Conservation (phyloP, 2,329 filamentous ascomycete species). For the Dothideomycetidae sp. region DNA sequence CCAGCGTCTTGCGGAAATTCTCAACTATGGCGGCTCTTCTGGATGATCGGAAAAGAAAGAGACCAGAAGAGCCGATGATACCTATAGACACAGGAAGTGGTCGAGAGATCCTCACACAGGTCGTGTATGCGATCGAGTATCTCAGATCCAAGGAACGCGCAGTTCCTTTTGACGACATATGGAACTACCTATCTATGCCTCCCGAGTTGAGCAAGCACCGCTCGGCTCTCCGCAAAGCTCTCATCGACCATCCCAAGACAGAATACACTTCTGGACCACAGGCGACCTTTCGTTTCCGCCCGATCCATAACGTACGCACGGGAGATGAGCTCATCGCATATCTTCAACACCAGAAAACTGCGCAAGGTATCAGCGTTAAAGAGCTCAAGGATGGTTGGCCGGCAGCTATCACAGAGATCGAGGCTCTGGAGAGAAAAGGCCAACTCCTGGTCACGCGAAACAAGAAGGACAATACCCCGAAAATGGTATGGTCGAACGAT, state of each 20-base stretch:
- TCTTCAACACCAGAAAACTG: slow-evolving; percentile 68
- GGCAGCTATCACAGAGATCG: slow-evolving; percentile 64
- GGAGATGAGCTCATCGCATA: slow-evolving; percentile 64
- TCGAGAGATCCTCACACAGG: slow-evolving; percentile 69
- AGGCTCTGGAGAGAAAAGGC: slow-evolving; percentile 61
- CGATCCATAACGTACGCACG: slow-evolving; percentile 68
- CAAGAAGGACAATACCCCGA: slow-evolving; percentile 79
- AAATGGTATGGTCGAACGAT: slow-evolving; percentile 82
- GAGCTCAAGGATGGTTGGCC: slow-evolving; percentile 95
- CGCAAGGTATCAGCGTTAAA: slow-evolving; percentile 67
- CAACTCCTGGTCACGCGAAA: slow-evolving; percentile 75
- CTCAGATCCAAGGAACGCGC: slow-evolving; percentile 56
- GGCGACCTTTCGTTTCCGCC: slow-evolving; percentile 64
- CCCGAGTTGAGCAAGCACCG: slow-evolving; percentile 32
- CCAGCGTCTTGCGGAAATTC: too few species aligned
- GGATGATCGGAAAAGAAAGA: slow-evolving; percentile 44
- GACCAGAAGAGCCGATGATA: slow-evolving; percentile 37
- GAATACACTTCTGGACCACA: slow-evolving; percentile 46
- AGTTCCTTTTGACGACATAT: slow-evolving; percentile 60
- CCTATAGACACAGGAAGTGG: slow-evolving; percentile 61
- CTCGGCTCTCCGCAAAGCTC: slow-evolving; percentile 50
- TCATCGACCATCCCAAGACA: slow-evolving; percentile 52
- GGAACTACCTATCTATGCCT: slow-evolving; percentile 63
- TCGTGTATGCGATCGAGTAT: slow-evolving; percentile 74
- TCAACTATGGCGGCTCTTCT: slow-evolving; percentile 9